phyloP scores from a whole-genome alignment of 768 basidiomycete species.

The Kwoniella mangroviensis region DNA sequence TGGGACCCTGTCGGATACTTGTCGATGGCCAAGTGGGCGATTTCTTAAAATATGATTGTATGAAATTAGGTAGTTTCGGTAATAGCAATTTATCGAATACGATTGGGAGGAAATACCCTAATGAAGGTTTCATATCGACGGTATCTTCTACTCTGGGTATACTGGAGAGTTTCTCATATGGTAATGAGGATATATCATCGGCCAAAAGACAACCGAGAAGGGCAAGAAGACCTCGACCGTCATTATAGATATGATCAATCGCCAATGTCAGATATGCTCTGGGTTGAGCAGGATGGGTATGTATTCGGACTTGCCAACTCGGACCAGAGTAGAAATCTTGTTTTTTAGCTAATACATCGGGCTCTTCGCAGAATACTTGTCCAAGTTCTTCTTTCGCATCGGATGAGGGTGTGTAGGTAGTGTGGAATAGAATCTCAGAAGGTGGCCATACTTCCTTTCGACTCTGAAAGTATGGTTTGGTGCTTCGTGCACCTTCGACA shows the following conservation, averaged over 20 bases:
- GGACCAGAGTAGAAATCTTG: constrained; percentile 5
- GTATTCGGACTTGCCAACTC: constrained; percentile 20
- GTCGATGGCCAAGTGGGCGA: constrained; percentile 20
- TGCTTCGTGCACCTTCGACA: constrained; percentile 14
- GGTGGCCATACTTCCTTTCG: constrained; percentile 14
- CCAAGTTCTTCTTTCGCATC: constrained; percentile 5
- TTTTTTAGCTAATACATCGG: not conserved
- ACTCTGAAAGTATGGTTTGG: constrained; percentile 13
- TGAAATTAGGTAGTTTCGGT: constrained; percentile 23
- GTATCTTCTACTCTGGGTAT: constrained; percentile 15
- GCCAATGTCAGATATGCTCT: constrained; percentile 22
- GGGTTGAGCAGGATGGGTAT: constrained; percentile 1
- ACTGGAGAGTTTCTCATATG: constrained; percentile 17
- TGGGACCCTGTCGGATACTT: not conserved
- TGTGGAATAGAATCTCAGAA: constrained; percentile 10
- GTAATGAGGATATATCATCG: constrained; percentile 24
- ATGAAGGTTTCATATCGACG: constrained; percentile 8
- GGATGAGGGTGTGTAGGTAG: constrained; percentile 1
- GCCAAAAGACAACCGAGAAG: constrained; percentile 12
- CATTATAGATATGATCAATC: constrained; percentile 22
- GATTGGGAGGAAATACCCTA: constrained; percentile 23
- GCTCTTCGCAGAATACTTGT: constrained; percentile 5
- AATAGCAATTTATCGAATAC: constrained; percentile 21
- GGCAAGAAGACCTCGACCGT: constrained; percentile 19
- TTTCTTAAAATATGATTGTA: constrained; percentile 19